Percentiles rank a stretch among this genome's conserved stretches.
Evolutionary conservation across 1,139 yeast genomes (phyloP).

Genomic region (Geotrichum candidum): DNA sequence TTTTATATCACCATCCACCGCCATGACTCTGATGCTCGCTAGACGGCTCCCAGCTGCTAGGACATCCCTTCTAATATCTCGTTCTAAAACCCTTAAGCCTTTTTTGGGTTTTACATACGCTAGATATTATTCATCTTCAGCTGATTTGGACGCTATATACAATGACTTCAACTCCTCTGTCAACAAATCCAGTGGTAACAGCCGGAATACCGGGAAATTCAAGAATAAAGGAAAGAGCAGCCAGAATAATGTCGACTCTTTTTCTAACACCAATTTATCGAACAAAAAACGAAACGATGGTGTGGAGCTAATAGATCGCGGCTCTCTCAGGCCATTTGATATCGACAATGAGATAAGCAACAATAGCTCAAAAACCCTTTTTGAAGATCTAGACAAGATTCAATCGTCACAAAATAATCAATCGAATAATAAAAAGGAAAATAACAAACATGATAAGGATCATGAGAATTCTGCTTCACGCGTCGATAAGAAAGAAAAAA

Average conservation of each 20-base stretch:
- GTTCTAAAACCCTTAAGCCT: not conserved
- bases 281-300: constrained; percentile 2
- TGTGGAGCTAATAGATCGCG: constrained; percentile 6
- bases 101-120: not conserved
- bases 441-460: not conserved
- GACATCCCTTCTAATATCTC: not conserved
- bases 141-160: constrained; percentile 6
- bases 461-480: not conserved
- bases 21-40: not conserved
- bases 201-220: not conserved
- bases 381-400: not conserved
- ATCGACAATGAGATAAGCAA: constrained; percentile 1
- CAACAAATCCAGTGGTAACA: not conserved
- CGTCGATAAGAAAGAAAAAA: not conserved
- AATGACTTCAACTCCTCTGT: constrained; percentile 8
- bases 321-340: constrained; percentile 1
- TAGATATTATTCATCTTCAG: not conserved
- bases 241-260: not conserved
- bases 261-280: not conserved
- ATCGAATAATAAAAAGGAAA: not conserved
- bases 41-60: not conserved
- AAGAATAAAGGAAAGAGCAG: not conserved
- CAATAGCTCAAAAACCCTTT: not conserved
- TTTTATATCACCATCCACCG: not conserved
- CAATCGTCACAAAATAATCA: not conserved